Evolutionary conservation across 2,329 filamentous ascomycete genomes (phyloP).

Genomic region (Leptographium lundbergii): DNA sequence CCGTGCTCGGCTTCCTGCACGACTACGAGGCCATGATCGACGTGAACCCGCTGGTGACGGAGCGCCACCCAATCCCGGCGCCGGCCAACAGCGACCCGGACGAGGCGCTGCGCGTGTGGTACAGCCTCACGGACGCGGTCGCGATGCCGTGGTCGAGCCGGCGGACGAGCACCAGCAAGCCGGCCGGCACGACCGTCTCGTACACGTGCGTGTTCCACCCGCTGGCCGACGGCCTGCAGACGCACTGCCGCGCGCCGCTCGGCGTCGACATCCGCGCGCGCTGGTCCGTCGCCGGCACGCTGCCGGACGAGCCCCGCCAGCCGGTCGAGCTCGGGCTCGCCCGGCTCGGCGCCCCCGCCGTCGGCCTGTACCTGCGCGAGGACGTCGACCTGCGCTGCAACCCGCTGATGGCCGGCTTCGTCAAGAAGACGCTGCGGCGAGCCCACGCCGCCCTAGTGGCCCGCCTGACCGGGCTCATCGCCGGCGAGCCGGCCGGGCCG

Average conservation of each 20-base stretch:
- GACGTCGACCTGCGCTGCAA: conserved; percentile 78
- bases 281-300: conserved; percentile 62
- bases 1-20: conserved; percentile 65
- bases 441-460: conserved; percentile 60
- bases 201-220: conserved; percentile 77
- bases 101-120: conserved; percentile 65
- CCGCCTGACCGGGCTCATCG: background rate
- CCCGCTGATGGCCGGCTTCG: conserved; percentile 59
- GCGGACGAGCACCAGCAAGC: too few species aligned
- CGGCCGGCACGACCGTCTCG: conserved; percentile 40
- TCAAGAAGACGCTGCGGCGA: conserved; percentile 72
- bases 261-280: conserved; percentile 67
- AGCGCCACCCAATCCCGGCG: conserved; percentile 54
- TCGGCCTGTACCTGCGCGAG: conserved; percentile 71
- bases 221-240: conserved; percentile 59
- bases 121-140: conserved; percentile 65
- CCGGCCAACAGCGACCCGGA: conserved; percentile 55
- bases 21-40: conserved; percentile 76
- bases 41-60: conserved; percentile 70
- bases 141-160: conserved; percentile 43
- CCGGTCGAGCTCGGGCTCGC: conserved; percentile 50
- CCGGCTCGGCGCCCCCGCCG: conserved; percentile 42
- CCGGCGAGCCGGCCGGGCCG: background rate
- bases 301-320: conserved; percentile 56
- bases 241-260: conserved; percentile 72